phyloP scores from a whole-genome alignment of 1,284 basidiomycete species.

The Ceratobasidium sp. region DNA sequence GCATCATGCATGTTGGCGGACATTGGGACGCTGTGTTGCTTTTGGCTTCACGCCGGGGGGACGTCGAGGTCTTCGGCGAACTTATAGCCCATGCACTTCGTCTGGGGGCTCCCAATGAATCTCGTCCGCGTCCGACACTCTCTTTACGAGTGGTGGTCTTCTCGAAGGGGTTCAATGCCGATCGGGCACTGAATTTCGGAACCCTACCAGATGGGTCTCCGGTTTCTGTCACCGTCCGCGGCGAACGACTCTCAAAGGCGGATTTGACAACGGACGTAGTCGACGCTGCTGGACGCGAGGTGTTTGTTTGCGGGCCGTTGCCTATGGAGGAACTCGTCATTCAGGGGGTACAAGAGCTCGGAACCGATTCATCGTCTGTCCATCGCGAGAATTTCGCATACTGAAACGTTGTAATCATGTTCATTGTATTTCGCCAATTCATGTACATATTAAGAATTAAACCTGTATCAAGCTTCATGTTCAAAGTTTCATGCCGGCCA shows the following conservation, averaged over 20 bases:
- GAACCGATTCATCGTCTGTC: slow-evolving; percentile 52
- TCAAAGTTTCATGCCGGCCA: not conserved
- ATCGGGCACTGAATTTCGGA: slow-evolving; percentile 19
- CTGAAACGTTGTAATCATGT: slow-evolving; percentile 46
- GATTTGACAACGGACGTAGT: not conserved
- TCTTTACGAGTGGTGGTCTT: not conserved
- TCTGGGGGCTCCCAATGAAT: slow-evolving; percentile 5
- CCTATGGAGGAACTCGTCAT: slow-evolving; percentile 50
- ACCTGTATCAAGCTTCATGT: not conserved
- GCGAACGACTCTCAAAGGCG: slow-evolving; percentile 16
- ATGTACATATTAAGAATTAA: not conserved
- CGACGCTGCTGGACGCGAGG: slow-evolving; percentile 27
- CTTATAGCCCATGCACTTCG: slow-evolving; percentile 54
- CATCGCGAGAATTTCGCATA: slow-evolving; percentile 57
- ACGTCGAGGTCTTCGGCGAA: slow-evolving; percentile 60
- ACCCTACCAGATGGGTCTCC: not conserved
- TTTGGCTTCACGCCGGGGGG: slow-evolving; percentile 58
- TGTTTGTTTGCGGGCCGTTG: slow-evolving; percentile 45
- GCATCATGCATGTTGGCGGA: slow-evolving; percentile 43
- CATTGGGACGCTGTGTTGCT: slow-evolving; percentile 59
- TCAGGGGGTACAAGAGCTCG: slow-evolving; percentile 50
- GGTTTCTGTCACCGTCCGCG: slow-evolving; percentile 13
- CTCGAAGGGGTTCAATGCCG: slow-evolving; percentile 4
- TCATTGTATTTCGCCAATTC: too few relatives aligned
- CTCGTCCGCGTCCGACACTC: slow-evolving; percentile 26